Percentiles rank a stretch among this genome's conserved stretches.
phyloP scores from a whole-genome alignment of 306 rosid genomes.

The Dryas alaskensis region DNA sequence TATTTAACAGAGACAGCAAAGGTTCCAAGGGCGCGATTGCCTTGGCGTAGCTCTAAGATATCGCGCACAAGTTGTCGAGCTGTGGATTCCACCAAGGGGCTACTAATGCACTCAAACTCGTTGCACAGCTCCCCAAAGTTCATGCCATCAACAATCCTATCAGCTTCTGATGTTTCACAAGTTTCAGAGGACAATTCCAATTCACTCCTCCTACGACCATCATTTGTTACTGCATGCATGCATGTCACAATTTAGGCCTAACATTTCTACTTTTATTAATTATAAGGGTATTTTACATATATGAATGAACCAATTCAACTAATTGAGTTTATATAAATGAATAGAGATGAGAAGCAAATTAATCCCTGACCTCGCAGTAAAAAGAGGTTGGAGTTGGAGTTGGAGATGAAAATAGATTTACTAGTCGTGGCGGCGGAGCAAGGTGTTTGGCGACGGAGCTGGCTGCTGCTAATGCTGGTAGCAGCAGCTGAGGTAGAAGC shows the following conservation, averaged over 20 bases:
- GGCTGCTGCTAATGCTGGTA: conserved; percentile 18
- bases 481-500: conserved; percentile 35
- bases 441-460: not conserved
- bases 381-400: conserved; percentile 33
- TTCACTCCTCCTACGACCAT: conserved; percentile 3
- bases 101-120: conserved; percentile 95
- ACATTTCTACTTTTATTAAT: too few relatives aligned
- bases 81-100: conserved; percentile 87
- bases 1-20: conserved; percentile 69
- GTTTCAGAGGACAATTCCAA: conserved; percentile 44
- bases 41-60: conserved; percentile 76
- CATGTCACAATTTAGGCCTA: too few relatives aligned
- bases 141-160: conserved; percentile 73
- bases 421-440: not conserved
- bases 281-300: too few relatives aligned
- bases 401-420: conserved; percentile 10
- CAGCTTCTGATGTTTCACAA: conserved; percentile 52
- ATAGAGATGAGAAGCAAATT: too few relatives aligned
- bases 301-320: too few relatives aligned
- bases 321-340: too few relatives aligned
- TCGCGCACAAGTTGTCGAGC: conserved; percentile 90
- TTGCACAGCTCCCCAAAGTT: conserved; percentile 93
- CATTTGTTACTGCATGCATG: conserved; percentile 55
- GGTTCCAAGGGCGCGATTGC: conserved; percentile 73
- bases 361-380: conserved; percentile 45